Percentiles rank a stretch among this genome's conserved stretches.
These are phyloP conservation scores for Quercus wislizeni DNA, from an alignment of 306 rosid genomes.

Conservation along the genomic window DNA sequence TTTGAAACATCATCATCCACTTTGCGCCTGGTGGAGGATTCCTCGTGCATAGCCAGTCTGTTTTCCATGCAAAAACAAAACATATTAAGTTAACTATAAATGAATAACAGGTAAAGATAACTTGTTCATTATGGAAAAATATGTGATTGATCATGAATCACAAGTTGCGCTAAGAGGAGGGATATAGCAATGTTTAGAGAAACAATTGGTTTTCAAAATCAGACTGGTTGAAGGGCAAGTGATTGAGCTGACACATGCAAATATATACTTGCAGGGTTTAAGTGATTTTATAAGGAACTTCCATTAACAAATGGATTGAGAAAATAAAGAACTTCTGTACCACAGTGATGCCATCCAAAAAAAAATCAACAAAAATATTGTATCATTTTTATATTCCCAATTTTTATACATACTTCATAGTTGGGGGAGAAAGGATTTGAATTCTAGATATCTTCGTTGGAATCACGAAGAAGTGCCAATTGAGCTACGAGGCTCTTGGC, in stretches of 20 bases:
- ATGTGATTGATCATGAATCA: neutral
- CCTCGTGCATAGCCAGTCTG: slow-evolving; percentile 90
- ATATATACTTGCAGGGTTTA: neutral
- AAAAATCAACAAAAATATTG: neutral
- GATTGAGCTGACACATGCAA: neutral
- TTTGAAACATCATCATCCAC: slow-evolving; percentile 79
- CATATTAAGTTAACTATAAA: neutral
- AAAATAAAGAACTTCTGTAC: neutral
- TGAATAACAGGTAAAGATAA: neutral
- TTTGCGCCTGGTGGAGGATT: slow-evolving; percentile 74
- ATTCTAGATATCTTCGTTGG: too few relatives aligned
- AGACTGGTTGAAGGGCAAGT: neutral
- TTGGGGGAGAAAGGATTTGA: too few relatives aligned
- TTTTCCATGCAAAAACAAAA: slow-evolving; percentile 2
- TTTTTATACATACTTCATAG: neutral
- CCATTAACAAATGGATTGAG: neutral
- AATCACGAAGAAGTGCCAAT: too few relatives aligned
- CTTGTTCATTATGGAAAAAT: neutral
- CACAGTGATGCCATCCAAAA: neutral
- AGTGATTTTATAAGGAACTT: neutral
- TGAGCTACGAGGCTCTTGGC: too few relatives aligned
- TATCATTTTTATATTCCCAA: neutral
- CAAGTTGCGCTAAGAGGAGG: neutral
- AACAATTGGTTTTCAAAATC: neutral
- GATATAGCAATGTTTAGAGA: neutral